Base-by-base conservation (phyloP, 768 basidiomycete species). In the Termitomyces sp. region DNA sequence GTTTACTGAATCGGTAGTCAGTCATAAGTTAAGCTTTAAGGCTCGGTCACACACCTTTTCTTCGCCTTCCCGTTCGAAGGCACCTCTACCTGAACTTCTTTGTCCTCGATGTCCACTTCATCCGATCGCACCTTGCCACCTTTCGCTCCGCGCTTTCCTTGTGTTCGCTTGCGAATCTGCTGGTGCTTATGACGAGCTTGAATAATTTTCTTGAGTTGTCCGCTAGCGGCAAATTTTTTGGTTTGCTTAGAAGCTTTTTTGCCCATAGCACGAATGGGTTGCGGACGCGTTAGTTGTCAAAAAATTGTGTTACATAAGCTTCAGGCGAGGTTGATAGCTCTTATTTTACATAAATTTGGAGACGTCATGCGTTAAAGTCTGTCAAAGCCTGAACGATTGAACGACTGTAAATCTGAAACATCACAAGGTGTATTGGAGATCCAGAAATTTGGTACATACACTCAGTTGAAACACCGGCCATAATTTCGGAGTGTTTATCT, bases 161-260 rank as follows among this genome's bases (percentile, higher is more conserved):
- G 80, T 30, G 83, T 76, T 69, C 86, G 86, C 71, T 87, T 89
- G 64, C 83, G 81, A 59, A 83, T 74, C 65, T 91, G 81, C 65
- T 93, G 87, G 64, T 87, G 83, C 63, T 92, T 90, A 56, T 86
- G 82, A n/a, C 95, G 78, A 5, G 85, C 80, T 63, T 91, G 80
- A 50, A 98, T 97, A 19, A 85, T 83, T 62, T 91, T 88, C 66
- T 92, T 91, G 53, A 98, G 83, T 66, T 89, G 86, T 1, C 95
- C 95, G 57, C 89, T 92, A 3, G 90, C 77, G 9, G 87, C 89
- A 63, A 95, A 95, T 73, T 95, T 94, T 67, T 87, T 85, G 11
- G 89, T 88, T 0, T 91, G 83, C 71, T 95, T 95, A 40, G 82
- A 73, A 19, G 85, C 82, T 63, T 89, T 92, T 63, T 72, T 76